Evolutionary conservation across 805 yeast genomes (phyloP).

Genomic region (Pichia paraexigua): DNA sequence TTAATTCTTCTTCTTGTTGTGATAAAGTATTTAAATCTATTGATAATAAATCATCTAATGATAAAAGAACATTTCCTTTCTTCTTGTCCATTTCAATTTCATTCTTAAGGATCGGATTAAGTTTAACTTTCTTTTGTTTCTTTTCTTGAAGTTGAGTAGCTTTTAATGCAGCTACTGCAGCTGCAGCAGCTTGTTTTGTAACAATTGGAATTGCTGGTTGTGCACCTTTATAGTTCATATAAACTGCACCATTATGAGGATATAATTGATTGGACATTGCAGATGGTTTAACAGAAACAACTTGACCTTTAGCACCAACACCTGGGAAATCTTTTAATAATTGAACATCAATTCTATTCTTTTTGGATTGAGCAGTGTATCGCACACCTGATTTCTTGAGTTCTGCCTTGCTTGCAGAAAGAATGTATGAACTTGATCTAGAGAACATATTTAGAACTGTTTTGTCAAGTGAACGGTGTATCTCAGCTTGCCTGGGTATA

Average conservation of each 20-base stretch:
- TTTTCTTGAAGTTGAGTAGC: slow-evolving; percentile 6
- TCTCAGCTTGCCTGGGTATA: background rate
- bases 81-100: slow-evolving; percentile 1
- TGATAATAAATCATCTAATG: slow-evolving; percentile 23
- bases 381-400: slow-evolving; percentile 28
- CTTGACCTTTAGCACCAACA: slow-evolving; percentile 64
- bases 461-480: background rate
- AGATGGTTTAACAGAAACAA: slow-evolving; percentile 68
- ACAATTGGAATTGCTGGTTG: slow-evolving; percentile 29
- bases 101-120: slow-evolving; percentile 5
- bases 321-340: slow-evolving; percentile 58
- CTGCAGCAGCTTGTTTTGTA: slow-evolving; percentile 9
- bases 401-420: slow-evolving; percentile 13
- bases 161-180: slow-evolving; percentile 10
- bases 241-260: slow-evolving; percentile 64
- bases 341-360: slow-evolving; percentile 62
- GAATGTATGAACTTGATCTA: slow-evolving; percentile 11
- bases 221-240: slow-evolving; percentile 35
- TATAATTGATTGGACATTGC: slow-evolving; percentile 76
- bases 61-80: slow-evolving; percentile 9
- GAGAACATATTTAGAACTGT: slow-evolving; percentile 13
- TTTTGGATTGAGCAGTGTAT: slow-evolving; percentile 40
- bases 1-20: slow-evolving; percentile 14
- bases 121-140: slow-evolving; percentile 7
- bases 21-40: slow-evolving; percentile 18